Evolutionary conservation across 768 basidiomycete species (phyloP), one percentile per base, ranked within the genome.

Genomic region (Tricholoma bakamatsutake): DNA sequence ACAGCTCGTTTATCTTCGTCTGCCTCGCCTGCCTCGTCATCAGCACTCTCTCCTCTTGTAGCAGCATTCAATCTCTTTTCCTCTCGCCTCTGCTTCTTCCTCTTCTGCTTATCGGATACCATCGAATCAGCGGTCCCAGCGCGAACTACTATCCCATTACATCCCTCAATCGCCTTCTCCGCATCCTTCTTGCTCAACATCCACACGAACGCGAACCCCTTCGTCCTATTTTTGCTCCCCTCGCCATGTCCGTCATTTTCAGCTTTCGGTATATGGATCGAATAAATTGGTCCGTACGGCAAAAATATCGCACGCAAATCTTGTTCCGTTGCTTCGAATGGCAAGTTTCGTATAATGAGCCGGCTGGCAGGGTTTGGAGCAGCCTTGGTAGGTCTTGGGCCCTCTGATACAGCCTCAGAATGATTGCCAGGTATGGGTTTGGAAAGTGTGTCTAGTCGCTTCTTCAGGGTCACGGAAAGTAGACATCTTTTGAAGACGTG

Each of bases 181-280:
- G 93, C 95, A 63, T 94, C 90, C 55, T 86, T 87, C 66, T 81
- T 85, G 64, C 83, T 84, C 60, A 93, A 69, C 82, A 92, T 93
- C 92, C 93, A 96, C 9, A 98, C 85, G 63, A 98, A 98, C 0
- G 93, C 96, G 61, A 96, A 98, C 0, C 95, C 93, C 61, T 87
- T 86, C 42, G 80, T 75, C 30, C 80, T 74, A 11, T 62, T 42
- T 46, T 69, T 70, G 39, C 56, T 61, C 27, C 49, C 57, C 7
- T 55, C 47, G 11, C 59, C 58, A 5, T 67, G 69, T 4, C 68
- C 72, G 2, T 67, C 67, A 1, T 66, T 61, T 27, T 47, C 67
- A 15, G 71, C 70, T 18, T 73, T 70, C 0, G 93, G 95, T 15
- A 96, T 85, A 57, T 87, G 82, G 59, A 98, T 83, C 1, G 89